These are phyloP conservation scores for Peziza echinospora DNA, from an alignment of 495 filamentous ascomycete species.

Conservation along the genomic window DNA sequence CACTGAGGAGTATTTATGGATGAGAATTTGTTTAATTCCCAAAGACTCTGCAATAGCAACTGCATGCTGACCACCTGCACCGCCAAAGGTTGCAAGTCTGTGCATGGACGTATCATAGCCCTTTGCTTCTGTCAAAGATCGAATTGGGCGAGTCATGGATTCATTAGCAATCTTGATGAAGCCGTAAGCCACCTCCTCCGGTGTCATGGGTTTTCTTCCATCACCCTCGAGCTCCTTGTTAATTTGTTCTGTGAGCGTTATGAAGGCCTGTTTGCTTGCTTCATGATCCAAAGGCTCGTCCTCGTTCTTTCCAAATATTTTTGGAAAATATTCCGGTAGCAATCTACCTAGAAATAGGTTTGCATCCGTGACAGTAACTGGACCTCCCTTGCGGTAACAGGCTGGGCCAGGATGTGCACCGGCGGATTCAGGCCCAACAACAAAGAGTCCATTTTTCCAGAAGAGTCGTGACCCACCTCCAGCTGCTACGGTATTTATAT, in stretches of 20 bases:
- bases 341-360: constrained; percentile 77
- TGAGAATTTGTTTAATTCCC: constrained; percentile 65
- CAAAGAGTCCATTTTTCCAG: constrained; percentile 81
- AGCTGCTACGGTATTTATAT: constrained; percentile 94
- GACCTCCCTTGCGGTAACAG: constrained; percentile 87
- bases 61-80: constrained; percentile 88
- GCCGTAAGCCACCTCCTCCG: constrained; percentile 76
- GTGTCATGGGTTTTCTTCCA: constrained; percentile 47
- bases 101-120: constrained; percentile 84
- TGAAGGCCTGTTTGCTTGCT: constrained; percentile 54
- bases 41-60: constrained; percentile 83
- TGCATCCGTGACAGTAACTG: constrained; percentile 81
- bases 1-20: constrained; percentile 85
- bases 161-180: constrained; percentile 91
- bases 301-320: constrained; percentile 87
- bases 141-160: constrained; percentile 83
- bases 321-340: constrained; percentile 86
- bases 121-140: constrained; percentile 79
- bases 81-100: constrained; percentile 76
- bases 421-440: constrained; percentile 88
- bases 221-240: constrained; percentile 34
- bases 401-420: constrained; percentile 84
- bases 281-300: constrained; percentile 63
- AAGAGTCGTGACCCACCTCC: constrained; percentile 79
- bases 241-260: constrained; percentile 56